These are phyloP conservation scores for Entophlyctis helioformis DNA, from an alignment of 192 early-diverging fungal genomes.

Conservation along the genomic window DNA sequence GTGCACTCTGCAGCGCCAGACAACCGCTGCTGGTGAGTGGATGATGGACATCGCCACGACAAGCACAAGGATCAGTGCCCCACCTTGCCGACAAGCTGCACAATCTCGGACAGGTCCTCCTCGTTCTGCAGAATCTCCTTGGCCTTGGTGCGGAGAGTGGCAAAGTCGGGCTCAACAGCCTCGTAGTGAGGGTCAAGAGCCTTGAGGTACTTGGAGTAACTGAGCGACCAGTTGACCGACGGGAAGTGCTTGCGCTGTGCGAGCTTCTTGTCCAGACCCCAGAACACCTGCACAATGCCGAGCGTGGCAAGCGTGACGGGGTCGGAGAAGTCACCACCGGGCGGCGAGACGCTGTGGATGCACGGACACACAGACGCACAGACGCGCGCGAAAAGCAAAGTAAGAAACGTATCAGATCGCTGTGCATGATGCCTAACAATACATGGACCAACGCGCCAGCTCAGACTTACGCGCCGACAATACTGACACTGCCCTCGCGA, in stretches of 20 bases:
- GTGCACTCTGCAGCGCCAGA: conserved; percentile 31
- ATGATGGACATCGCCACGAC: neutral
- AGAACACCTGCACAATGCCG: conserved; percentile 99
- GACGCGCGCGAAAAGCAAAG: no score
- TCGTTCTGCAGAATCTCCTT: conserved; percentile 99
- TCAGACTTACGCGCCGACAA: conserved; percentile 84
- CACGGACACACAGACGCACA: no score
- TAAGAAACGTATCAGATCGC: no score
- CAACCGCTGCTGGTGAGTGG: neutral
- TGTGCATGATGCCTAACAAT: no score
- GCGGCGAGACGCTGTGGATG: conserved; percentile 78
- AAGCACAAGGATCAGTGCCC: neutral
- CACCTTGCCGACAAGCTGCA: conserved; percentile 97
- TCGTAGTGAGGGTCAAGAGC: conserved; percentile 95
- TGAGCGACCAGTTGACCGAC: conserved; percentile 97
- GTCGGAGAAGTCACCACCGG: conserved; percentile 99
- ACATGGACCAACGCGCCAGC: no score
- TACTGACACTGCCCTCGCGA: conserved; percentile 87
- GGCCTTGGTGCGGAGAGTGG: conserved; percentile 76
- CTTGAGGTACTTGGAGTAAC: conserved; percentile 98
- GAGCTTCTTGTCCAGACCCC: conserved; percentile 99
- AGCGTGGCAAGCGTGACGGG: conserved; percentile 94
- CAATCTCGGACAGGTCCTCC: conserved; percentile 98
- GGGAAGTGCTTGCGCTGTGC: conserved; percentile 99
- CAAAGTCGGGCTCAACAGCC: conserved; percentile 87